A percentile compares a stretch with the other conserved stretches of the same genome.
These are phyloP conservation scores for Phaffomyces opuntiae DNA, from an alignment of 805 yeast species.

Conservation along the genomic window DNA sequence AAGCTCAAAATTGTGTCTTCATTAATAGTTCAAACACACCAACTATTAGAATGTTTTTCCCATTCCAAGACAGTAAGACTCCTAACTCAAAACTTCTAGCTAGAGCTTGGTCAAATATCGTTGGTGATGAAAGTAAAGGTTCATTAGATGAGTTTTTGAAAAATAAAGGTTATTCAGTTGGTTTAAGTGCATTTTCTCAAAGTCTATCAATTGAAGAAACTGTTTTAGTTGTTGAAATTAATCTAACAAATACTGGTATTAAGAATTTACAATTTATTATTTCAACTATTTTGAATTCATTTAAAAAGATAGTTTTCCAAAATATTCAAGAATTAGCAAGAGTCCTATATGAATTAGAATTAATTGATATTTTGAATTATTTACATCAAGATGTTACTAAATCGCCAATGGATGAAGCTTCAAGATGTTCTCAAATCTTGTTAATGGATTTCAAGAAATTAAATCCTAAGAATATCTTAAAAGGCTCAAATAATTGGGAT, in stretches of 20 bases:
- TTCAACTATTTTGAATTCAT: slow-evolving; percentile 24
- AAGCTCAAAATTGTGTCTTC: slow-evolving; percentile 26
- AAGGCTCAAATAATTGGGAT: slow-evolving; percentile 30
- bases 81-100: slow-evolving; percentile 20
- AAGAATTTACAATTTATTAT: slow-evolving; percentile 30
- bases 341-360: slow-evolving; percentile 40
- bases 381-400: slow-evolving; percentile 31
- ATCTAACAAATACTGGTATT: slow-evolving; percentile 41
- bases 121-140: slow-evolving; percentile 56
- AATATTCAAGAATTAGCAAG: slow-evolving; percentile 27
- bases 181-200: slow-evolving; percentile 37
- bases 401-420: slow-evolving; percentile 43
- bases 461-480: slow-evolving; percentile 34
- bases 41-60: slow-evolving; percentile 41
- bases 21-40: slow-evolving; percentile 32
- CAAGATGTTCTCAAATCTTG: slow-evolving; percentile 32
- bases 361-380: slow-evolving; percentile 40
- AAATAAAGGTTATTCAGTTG: slow-evolving; percentile 27
- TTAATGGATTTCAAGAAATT: slow-evolving; percentile 29
- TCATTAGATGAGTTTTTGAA: slow-evolving; percentile 40
- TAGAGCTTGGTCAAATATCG: slow-evolving; percentile 45
- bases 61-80: slow-evolving; percentile 17
- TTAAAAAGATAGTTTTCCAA: slow-evolving; percentile 12
- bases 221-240: slow-evolving; percentile 43
- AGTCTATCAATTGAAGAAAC: slow-evolving; percentile 27